Base-by-base conservation (phyloP, 2,329 filamentous ascomycete species). In the Talaromyces sp. region DNA sequence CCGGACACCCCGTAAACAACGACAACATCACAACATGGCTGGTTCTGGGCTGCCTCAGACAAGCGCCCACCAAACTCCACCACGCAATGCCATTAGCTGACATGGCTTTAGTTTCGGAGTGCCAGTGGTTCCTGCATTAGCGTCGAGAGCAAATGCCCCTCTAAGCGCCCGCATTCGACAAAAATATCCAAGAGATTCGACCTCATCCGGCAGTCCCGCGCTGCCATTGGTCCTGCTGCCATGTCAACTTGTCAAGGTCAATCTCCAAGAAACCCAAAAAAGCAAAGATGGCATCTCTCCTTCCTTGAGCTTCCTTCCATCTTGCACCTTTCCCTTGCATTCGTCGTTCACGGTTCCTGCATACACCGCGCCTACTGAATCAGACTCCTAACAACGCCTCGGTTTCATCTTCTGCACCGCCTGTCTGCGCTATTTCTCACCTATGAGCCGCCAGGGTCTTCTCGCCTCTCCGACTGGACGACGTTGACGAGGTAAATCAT, bases 141-240 rank as follows among this genome's bases (percentile, higher is more conserved):
- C 58, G 36, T 29, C 7, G 27, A 29, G 25, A 31, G 49, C 49
- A 17, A 53, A 29, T 49, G 36, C 45, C 58, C 45, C 58, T 65
- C 38, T 58, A 65, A 65, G 63, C 63, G 63, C 63, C 58, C 40
- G 38, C 54, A 45, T 54, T 58, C 62, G 62, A 61, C 31, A 62
- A 56, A 25, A 56, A 56, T 56, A 56, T 56, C 53, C 53, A 56
- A 22, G 53, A 56, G 53, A 56, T 22, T 56, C 25, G 36, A 27
- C 47, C 47, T 54, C 60, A 62, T 62, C 60, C 22, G 47, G 34
- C 47, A 13, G 17, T 40, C 59, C 47, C 34, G 45, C 45, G 7
- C n/a, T 29, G 34, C 22, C 45, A 62, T 62, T 62, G 60, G 47
- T 19, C 25, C 38, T 17, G 38, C 47, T 8, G 10, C 53, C 51